Percentiles rank a stretch among this genome's conserved stretches.
phyloP scores from a whole-genome alignment of 148 eudicot species.

The Cornus florida region DNA sequence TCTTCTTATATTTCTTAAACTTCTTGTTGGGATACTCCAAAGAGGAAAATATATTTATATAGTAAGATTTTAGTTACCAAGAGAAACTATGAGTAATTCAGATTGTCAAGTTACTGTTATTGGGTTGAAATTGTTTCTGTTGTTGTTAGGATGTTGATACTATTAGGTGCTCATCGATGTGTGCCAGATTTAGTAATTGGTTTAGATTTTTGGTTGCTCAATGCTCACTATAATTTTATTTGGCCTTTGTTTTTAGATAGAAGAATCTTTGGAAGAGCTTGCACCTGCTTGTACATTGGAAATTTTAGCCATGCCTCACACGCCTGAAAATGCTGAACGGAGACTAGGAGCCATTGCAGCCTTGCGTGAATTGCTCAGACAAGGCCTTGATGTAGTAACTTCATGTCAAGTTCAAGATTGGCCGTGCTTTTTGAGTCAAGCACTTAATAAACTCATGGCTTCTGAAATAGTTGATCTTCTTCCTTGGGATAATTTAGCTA shows the following conservation, averaged over 20 bases:
- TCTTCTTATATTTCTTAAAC: neutral
- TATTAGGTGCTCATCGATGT: constrained; percentile 3
- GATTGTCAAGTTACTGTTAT: neutral
- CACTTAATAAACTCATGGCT: constrained; percentile 81
- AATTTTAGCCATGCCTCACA: constrained; percentile 75
- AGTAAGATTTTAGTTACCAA: neutral
- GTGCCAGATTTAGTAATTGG: neutral
- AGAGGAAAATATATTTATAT: neutral
- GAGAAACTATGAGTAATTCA: neutral
- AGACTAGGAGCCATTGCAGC: constrained; percentile 89
- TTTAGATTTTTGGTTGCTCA: constrained; percentile 3
- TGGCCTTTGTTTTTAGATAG: constrained; percentile 54
- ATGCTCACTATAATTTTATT: constrained; percentile 9
- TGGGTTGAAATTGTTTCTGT: neutral
- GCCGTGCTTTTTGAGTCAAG: constrained; percentile 84
- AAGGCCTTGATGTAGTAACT: constrained; percentile 86
- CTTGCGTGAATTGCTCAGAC: constrained; percentile 83
- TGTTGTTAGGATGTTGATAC: constrained; percentile 10
- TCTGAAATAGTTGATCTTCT: constrained; percentile 88
- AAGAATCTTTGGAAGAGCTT: constrained; percentile 89
- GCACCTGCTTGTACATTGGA: constrained; percentile 97
- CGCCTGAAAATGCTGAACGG: constrained; percentile 85
- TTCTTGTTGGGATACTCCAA: neutral
- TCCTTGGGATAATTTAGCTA: constrained; percentile 90
- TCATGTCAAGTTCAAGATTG: constrained; percentile 86